Conservation (phyloP, 352 stramenopile genomes). For the Globisporangium megalacanthum region DNA sequence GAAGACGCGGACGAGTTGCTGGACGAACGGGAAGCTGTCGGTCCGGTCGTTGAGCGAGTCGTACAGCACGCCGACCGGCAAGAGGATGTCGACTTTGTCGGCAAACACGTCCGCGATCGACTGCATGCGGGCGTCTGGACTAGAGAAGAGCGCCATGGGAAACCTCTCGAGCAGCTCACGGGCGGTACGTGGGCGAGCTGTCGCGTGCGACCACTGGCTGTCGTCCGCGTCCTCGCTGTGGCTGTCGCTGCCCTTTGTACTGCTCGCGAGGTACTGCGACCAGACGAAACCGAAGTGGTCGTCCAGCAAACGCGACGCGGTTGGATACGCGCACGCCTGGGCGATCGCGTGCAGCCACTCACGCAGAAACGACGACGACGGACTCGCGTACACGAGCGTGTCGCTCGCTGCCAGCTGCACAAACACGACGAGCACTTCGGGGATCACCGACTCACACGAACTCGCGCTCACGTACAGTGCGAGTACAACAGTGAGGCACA, state of each 20-base stretch:
- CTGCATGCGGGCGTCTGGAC: background rate
- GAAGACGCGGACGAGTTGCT: slow-evolving; percentile 19
- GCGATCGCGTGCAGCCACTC: slow-evolving; percentile 42
- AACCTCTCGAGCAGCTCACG: slow-evolving; percentile 29
- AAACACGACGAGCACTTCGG: slow-evolving; percentile 45
- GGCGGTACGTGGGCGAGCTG: slow-evolving; percentile 5
- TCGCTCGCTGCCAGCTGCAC: slow-evolving; percentile 36
- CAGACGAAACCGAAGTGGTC: slow-evolving; percentile 69
- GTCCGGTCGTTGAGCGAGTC: slow-evolving; percentile 21
- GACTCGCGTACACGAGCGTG: slow-evolving; percentile 29
- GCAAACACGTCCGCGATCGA: slow-evolving; percentile 8
- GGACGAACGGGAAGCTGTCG: slow-evolving; percentile 28
- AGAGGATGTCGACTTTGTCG: slow-evolving; percentile 44
- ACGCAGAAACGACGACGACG: slow-evolving; percentile 28
- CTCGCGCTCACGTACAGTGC: slow-evolving; percentile 66
- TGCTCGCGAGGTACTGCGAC: slow-evolving; percentile 19
- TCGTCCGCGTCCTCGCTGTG: background rate
- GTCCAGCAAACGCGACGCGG: slow-evolving; percentile 34
- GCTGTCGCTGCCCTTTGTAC: background rate
- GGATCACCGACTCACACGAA: slow-evolving; percentile 47
- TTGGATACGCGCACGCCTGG: slow-evolving; percentile 42
- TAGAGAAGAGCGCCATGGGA: slow-evolving; percentile 20
- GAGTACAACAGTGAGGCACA: slow-evolving; percentile 40
- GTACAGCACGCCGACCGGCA: slow-evolving; percentile 40
- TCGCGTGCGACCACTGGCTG: background rate